Percentiles rank a stretch among this genome's conserved stretches.
phyloP scores from a whole-genome alignment of 2,329 filamentous ascomycete species.

The Onygena corvina region DNA sequence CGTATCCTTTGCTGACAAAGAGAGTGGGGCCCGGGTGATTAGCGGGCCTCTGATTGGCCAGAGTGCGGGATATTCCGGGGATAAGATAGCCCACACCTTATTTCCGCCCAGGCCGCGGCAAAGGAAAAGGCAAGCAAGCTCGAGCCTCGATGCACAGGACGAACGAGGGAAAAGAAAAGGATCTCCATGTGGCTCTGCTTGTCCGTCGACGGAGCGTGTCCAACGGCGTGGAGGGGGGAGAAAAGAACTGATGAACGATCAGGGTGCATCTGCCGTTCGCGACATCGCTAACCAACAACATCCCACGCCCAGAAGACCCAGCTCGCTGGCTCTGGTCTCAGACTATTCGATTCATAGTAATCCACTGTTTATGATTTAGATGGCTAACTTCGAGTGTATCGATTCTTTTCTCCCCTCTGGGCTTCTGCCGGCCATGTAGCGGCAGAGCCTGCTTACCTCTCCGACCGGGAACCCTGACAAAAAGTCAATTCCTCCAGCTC shows the following conservation, averaged over 20 bases:
- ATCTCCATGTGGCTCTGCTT: conserved; percentile 1
- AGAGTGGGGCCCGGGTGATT: neutral
- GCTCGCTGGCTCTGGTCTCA: neutral
- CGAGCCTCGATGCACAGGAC: neutral
- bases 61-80: neutral
- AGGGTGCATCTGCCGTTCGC: neutral
- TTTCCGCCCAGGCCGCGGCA: neutral
- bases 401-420: conserved; percentile 14
- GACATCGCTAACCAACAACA: neutral
- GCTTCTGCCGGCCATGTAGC: conserved; percentile 19
- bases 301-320: neutral
- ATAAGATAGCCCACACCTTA: neutral
- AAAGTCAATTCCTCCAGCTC: neutral
- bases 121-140: too few species aligned
- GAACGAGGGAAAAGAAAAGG: neutral
- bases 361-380: neutral
- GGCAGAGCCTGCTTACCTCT: conserved; percentile 16
- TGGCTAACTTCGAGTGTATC: neutral
- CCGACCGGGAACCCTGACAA: conserved; percentile 12
- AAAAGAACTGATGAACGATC: too few species aligned
- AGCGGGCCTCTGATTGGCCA: neutral
- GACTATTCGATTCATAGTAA: neutral
- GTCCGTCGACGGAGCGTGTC: too few species aligned
- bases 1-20: neutral
- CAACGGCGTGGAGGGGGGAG: too few species aligned